phyloP scores from a whole-genome alignment of 169 alveolate species.

The Eimeria sp. region DNA sequence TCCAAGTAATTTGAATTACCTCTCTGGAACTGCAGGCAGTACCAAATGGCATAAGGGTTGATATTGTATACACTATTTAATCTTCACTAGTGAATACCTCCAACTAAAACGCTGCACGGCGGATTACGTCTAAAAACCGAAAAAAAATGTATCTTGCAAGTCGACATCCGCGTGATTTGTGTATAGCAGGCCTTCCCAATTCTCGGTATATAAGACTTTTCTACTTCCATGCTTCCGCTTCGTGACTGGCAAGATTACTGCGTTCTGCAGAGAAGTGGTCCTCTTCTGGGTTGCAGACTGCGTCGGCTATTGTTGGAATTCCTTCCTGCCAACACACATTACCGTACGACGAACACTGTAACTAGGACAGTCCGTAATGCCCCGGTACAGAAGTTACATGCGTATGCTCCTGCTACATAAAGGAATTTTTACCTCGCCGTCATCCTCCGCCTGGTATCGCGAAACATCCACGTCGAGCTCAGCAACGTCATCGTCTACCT shows the following conservation, averaged over 20 bases:
- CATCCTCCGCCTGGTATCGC: constrained; percentile 5
- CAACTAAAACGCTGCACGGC: not conserved
- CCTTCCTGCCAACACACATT: not conserved
- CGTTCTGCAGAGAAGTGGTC: not conserved
- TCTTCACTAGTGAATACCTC: not conserved
- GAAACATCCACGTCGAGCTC: not conserved
- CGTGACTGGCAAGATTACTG: not conserved
- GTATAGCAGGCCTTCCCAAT: not conserved
- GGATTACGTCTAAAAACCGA: not conserved
- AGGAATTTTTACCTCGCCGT: constrained; percentile 20
- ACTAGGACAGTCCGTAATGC: not conserved
- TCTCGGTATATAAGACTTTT: not conserved
- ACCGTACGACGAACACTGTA: not conserved
- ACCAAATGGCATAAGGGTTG: not conserved
- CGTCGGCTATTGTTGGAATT: constrained; percentile 63
- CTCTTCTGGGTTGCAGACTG: not conserved
- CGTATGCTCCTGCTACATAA: not conserved
- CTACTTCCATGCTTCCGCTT: not conserved
- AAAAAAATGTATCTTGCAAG: not conserved
- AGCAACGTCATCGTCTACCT: constrained; percentile 55
- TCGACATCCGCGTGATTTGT: not conserved
- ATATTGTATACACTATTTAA: not conserved
- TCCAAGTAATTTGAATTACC: not conserved
- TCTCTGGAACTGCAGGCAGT: not conserved
- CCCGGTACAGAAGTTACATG: not conserved